Base-by-base conservation (phyloP, 352 stramenopile species). In the Halophytophthora polymorphica region DNA sequence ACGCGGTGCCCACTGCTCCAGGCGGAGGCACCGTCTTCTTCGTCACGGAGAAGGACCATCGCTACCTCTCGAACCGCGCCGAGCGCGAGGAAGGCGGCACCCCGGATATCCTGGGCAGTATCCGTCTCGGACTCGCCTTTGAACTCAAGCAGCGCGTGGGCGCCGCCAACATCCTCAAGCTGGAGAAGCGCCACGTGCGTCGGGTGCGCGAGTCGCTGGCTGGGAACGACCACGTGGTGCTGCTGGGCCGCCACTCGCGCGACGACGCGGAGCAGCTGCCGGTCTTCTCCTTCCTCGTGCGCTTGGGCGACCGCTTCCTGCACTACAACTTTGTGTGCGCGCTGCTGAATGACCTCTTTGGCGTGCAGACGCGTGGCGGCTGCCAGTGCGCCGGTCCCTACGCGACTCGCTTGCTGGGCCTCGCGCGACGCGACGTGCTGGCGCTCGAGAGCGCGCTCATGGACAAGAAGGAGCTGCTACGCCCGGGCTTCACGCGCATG, bases 281-380 rank as follows among this genome's bases (percentile, higher is more conserved):
- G 0, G 95, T 98, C 18, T 96, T 98, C 59, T 98, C 95, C 1
- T 98, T 99, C 53, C 69, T 99, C 7, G 80, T 98, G 40, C 80
- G 83, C 21, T 95, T 82, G 29, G 80, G 83, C 1, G 64, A 83
- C 22, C 57, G 88, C 19, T 98, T 98, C 68, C 65, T 99, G 41
- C 97, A 99, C 70, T 99, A 98, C 72, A 98, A 99, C 62, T 99
- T 98, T 55, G 96, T 99, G 18, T 98, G 90, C 54, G 93, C 96
- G 31, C 67, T 99, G 35, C 74, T 99, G 10, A 99, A 98, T 53
- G 97, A 99, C 67, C 66, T 99, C 3, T 99, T 99, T 70, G 97
- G 97, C 14, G 93, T 99, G 34, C 96, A 80, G 50, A 80, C 64
- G 1, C 69, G 72, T 34, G 72, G 72, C 28, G 72, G 72, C 40